Evolutionary conservation across 768 basidiomycete species (phyloP).

Genomic region (Mycena galopus): DNA sequence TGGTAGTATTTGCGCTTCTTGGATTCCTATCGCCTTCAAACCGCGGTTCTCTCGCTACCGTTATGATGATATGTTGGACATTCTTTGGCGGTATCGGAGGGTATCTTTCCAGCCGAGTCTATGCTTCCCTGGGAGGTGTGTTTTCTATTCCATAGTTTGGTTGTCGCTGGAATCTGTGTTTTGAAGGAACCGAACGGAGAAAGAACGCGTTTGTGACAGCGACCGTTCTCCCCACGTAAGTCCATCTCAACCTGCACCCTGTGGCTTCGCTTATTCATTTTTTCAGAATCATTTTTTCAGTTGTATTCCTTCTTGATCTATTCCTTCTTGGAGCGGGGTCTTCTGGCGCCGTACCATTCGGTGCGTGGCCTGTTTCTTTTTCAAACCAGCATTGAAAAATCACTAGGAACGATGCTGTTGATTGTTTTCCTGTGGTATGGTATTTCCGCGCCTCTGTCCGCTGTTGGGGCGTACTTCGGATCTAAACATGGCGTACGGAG

Average conservation of each 20-base stretch:
- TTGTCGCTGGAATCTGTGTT: too few species aligned
- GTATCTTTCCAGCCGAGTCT: conserved; percentile 88
- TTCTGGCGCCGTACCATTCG: conserved; percentile 96
- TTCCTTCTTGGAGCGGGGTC: conserved; percentile 89
- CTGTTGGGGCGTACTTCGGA: conserved; percentile 89
- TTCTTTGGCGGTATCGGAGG: conserved; percentile 93
- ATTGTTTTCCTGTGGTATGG: conserved; percentile 93
- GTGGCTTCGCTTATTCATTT: background rate
- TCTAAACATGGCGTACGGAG: conserved; percentile 84
- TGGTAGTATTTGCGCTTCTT: conserved; percentile 69
- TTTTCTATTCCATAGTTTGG: too few species aligned
- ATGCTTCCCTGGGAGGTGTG: conserved; percentile 81
- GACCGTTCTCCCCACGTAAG: conserved; percentile 86
- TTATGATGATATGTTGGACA: conserved; percentile 96
- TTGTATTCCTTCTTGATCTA: conserved; percentile 92
- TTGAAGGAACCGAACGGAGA: conserved; percentile 81
- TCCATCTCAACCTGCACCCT: conserved; percentile 39
- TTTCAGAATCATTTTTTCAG: conserved; percentile 79
- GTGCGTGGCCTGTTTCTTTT: conserved; percentile 52
- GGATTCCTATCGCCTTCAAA: conserved; percentile 96
- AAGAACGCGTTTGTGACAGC: conserved; percentile 92
- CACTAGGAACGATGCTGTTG: conserved; percentile 82
- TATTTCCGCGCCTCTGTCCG: conserved; percentile 91
- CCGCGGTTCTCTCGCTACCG: conserved; percentile 92
- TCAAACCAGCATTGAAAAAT: background rate